Base-by-base conservation (phyloP, 495 filamentous ascomycete genomes). In the Rusavskia elegans region DNA sequence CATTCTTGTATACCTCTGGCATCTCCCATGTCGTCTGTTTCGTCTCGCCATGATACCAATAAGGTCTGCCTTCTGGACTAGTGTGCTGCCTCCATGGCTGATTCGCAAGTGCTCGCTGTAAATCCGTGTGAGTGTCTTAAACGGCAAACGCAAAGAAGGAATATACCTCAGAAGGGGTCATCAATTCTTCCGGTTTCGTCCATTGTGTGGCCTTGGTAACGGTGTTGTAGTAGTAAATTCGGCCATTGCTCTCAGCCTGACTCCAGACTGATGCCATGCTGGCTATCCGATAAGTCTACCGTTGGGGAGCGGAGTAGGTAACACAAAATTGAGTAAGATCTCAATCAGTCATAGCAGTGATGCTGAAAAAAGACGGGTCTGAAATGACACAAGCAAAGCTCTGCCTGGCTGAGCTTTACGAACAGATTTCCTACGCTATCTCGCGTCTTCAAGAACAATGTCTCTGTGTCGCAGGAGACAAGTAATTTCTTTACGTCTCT, bases 11-110 rank as follows among this genome's bases (percentile, higher is more conserved):
- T 50, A 74, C 81, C 44, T 87, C 84, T 50, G 90, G 90, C 76
- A 95, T 93, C 53, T 89, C 83, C 92, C 92, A 98, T 48, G 85
- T 85, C 66, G 86, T 97, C 68, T 87, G 76, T 70, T 92, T 90
- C 37, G 80, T 90, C 62, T 95, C 84, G 3, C 80, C 84, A 64
- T 97, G 87, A 64, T 85, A 80, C 88, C 89, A 98, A 63, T 98
- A 98, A 61, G 90, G 87, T 57, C 83, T 77, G 23, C 89, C 93
- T 50, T 80, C 85, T 53, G 86, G 82, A 38, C 85, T 78, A 11
- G 84, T 87, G 59, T 95, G 88, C 65, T 95, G 89, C 59, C 89
- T 95, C 87, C 88, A 98, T 50, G 89, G 85, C 45, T 89, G 84
- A 56, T 82, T 82, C 44, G 83, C 75, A 35, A 94, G 70, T 45